Base-by-base conservation (phyloP, 495 filamentous ascomycete species). In the Friedmanniomyces simplex region DNA sequence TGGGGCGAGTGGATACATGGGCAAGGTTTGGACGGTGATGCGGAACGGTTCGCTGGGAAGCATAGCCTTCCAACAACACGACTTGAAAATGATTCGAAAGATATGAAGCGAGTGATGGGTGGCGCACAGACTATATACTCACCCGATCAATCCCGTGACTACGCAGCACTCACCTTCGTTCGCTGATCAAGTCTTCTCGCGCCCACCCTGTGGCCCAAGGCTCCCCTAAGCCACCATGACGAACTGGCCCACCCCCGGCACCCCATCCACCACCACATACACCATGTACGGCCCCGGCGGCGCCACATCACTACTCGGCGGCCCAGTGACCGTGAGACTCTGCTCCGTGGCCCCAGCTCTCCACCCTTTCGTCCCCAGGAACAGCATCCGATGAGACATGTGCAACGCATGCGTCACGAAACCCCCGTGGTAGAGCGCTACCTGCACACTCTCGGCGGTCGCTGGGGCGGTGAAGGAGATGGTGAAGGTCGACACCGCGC, bases 361-460 rank as follows among this genome's bases (percentile, higher is more conserved):
- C 63, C 72, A 82, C n/a, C 75, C 76, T n/a, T 64, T 68, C 22
- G 64, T 69, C 52, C 82, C 79, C n/a, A 84, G 68, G 57, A 75
- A 72, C 25, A 77, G 52, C 74, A 82, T 79, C 2, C 82, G 78
- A 48, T 82, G 80, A 36, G 78, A 79, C 81, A 84, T 83, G 62
- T 84, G 81, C 32, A 84, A 62, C 25, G 71, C 75, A 62, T 84
- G 81, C 32, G 81, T 84, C 39, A 82, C 76, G 55, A 79, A 84
- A 8, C 80, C 82, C 41, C 79, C 79, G 64, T 82, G 74, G 66
- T 82, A 82, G 16, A 83, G 68, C 8, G 72, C 66, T 16, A 84
- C 73, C 64, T 76, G 74, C 37, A 73, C 67, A 2, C 18, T 63
- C 45, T 72, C 68, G 4, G 50, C 61, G 12, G 12, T 32, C 7